A percentile compares a stretch with the other conserved stretches of the same genome.
These are phyloP conservation scores for Samsoniella hepiali DNA, from an alignment of 2,329 filamentous ascomycete species.

Conservation along the genomic window DNA sequence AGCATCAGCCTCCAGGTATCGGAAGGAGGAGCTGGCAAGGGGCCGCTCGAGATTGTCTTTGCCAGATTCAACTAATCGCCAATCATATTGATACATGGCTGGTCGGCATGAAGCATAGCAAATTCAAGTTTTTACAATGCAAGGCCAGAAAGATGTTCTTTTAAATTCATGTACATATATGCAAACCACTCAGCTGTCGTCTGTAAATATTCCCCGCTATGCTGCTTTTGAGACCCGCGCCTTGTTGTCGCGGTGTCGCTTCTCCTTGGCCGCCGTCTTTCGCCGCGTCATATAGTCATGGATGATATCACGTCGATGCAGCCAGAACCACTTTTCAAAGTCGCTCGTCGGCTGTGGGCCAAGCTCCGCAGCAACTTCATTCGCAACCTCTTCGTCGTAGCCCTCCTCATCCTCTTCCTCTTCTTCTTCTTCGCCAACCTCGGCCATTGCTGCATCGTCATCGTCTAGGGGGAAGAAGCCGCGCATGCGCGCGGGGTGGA, in stretches of 20 bases:
- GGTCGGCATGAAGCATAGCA: not conserved
- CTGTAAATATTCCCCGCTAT: slow-evolving; percentile 24
- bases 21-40: not conserved
- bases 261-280: slow-evolving; percentile 63
- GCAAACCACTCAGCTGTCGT: not conserved
- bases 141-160: not conserved
- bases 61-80: not conserved
- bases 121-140: not conserved
- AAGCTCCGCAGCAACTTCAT: slow-evolving; percentile 10
- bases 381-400: slow-evolving; percentile 7
- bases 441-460: slow-evolving; percentile 33
- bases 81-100: not conserved
- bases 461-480: slow-evolving; percentile 51
- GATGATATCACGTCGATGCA: slow-evolving; percentile 62
- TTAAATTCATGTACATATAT: slow-evolving; percentile 8
- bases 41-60: slow-evolving; percentile 1
- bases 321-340: slow-evolving; percentile 67
- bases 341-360: slow-evolving; percentile 40
- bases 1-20: not conserved
- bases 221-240: slow-evolving; percentile 45
- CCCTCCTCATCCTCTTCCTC: slow-evolving; percentile 26
- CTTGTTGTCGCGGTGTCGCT: slow-evolving; percentile 63
- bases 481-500: slow-evolving; percentile 65
- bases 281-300: slow-evolving; percentile 63
- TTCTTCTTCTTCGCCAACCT: slow-evolving; percentile 29